Evolutionary conservation across 768 basidiomycete genomes (phyloP).

Genomic region (Xanthoconium purpureum): DNA sequence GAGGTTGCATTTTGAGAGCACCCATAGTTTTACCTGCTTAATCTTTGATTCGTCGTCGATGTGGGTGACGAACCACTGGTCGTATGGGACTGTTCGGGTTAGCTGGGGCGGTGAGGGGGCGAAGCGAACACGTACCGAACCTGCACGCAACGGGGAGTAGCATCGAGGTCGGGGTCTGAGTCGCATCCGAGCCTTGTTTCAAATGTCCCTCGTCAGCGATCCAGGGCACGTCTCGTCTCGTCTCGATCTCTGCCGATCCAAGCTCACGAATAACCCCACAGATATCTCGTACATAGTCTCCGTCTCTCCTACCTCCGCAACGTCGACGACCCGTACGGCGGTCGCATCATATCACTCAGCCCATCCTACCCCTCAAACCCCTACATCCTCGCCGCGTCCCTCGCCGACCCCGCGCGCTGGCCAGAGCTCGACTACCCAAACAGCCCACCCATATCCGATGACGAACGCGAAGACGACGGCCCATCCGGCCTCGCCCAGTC

Average conservation of each 20-base stretch:
- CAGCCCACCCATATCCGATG: constrained; percentile 71
- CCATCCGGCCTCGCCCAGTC: not conserved
- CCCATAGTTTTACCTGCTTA: constrained; percentile 58
- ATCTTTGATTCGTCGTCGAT: constrained; percentile 59
- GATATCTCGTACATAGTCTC: constrained; percentile 79
- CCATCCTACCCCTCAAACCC: constrained; percentile 77
- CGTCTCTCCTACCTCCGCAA: constrained; percentile 86
- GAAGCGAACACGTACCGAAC: constrained; percentile 43
- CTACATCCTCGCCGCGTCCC: constrained; percentile 74
- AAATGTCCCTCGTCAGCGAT: constrained; percentile 64
- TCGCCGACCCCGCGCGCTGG: constrained; percentile 79
- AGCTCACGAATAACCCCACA: constrained; percentile 23
- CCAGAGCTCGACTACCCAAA: constrained; percentile 75
- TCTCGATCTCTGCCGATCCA: not conserved
- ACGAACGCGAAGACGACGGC: constrained; percentile 48
- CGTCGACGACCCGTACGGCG: constrained; percentile 82
- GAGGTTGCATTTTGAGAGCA: constrained; percentile 56
- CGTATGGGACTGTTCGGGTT: constrained; percentile 52
- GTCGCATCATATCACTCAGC: constrained; percentile 76
- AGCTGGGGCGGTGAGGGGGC: not conserved
- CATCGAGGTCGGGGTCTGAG: not conserved
- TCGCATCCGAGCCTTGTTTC: not conserved
- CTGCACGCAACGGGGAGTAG: constrained; percentile 51
- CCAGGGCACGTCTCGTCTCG: constrained; percentile 43
- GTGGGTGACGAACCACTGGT: constrained; percentile 78